A percentile compares a stretch with the other conserved stretches of the same genome.
Evolutionary conservation across 106 monocot species (phyloP).

Genomic region (Allium cepa): DNA sequence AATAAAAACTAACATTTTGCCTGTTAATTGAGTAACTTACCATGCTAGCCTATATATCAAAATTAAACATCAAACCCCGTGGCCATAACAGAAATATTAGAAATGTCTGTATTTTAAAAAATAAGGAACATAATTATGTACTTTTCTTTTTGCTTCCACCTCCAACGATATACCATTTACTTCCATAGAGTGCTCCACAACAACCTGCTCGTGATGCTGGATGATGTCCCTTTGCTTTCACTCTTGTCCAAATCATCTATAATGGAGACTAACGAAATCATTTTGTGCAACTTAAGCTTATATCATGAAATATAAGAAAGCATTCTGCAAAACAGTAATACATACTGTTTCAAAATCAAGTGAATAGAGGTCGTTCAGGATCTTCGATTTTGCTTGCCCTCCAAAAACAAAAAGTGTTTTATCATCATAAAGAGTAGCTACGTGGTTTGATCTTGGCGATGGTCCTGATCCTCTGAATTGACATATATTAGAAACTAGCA

Average conservation of each 20-base stretch:
- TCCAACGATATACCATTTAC: slow-evolving; percentile 93
- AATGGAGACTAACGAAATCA: slow-evolving; percentile 7
- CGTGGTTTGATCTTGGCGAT: slow-evolving; percentile 81
- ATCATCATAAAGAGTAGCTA: slow-evolving; percentile 76
- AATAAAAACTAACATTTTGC: too few species aligned
- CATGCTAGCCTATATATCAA: too few species aligned
- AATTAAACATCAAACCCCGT: neutral
- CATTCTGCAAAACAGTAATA: slow-evolving; percentile 3
- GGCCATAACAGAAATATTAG: neutral
- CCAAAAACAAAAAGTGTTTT: slow-evolving; percentile 83
- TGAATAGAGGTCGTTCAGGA: slow-evolving; percentile 88
- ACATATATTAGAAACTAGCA: neutral
- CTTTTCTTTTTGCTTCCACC: slow-evolving; percentile 99
- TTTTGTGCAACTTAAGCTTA: neutral
- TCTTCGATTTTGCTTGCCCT: slow-evolving; percentile 82
- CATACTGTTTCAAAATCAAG: slow-evolving; percentile 97
- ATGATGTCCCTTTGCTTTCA: slow-evolving; percentile 73
- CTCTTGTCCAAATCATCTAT: slow-evolving; percentile 95
- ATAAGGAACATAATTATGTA: slow-evolving; percentile 18
- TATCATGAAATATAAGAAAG: neutral
- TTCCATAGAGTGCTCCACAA: slow-evolving; percentile 82
- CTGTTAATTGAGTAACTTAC: too few species aligned
- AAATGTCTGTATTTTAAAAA: too few species aligned
- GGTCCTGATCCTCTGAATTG: slow-evolving; percentile 72
- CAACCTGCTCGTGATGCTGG: slow-evolving; percentile 90